Evolutionary conservation across 495 filamentous ascomycete genomes (phyloP).

Genomic region (Penicilliopsis zonata): DNA sequence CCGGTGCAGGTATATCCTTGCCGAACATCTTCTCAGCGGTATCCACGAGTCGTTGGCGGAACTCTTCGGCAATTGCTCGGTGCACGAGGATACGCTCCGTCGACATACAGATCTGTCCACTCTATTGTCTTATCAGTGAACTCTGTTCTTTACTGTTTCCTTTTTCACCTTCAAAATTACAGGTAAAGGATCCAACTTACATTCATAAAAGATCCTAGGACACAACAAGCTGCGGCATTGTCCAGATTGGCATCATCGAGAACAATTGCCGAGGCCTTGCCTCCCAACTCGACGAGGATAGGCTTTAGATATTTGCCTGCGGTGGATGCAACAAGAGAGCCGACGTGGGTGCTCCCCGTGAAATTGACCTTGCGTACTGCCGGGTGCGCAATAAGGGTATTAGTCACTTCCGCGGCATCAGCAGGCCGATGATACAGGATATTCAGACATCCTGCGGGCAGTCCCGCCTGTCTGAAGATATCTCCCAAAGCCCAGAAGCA

Average conservation of each 20-base stretch:
- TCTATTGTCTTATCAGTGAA: too few relatives aligned
- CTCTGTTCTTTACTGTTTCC: too few relatives aligned
- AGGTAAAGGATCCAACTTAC: conserved; percentile 13
- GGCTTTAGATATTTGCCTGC: conserved; percentile 47
- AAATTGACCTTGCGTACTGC: conserved; percentile 51
- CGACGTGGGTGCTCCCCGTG: conserved; percentile 45
- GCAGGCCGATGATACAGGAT: conserved; percentile 38
- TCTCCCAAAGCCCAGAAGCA: conserved; percentile 62
- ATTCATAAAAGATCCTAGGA: conserved; percentile 42
- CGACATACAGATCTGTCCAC: conserved; percentile 86
- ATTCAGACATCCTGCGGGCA: conserved; percentile 46
- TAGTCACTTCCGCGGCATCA: conserved; percentile 44
- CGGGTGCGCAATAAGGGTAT: conserved; percentile 41
- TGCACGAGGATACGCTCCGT: conserved; percentile 85
- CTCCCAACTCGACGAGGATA: conserved; percentile 49
- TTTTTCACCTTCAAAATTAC: background rate
- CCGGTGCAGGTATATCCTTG: conserved; percentile 35
- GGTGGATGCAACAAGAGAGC: conserved; percentile 41
- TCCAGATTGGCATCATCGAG: conserved; percentile 47
- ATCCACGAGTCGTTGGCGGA: conserved; percentile 43
- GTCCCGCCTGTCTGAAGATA: conserved; percentile 61
- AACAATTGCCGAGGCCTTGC: conserved; percentile 48
- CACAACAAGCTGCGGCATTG: conserved; percentile 39
- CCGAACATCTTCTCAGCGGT: conserved; percentile 35
- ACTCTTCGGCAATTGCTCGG: conserved; percentile 49